Base-by-base conservation (phyloP, 2,329 filamentous ascomycete genomes). In the Xylariomycetidae sp. region DNA sequence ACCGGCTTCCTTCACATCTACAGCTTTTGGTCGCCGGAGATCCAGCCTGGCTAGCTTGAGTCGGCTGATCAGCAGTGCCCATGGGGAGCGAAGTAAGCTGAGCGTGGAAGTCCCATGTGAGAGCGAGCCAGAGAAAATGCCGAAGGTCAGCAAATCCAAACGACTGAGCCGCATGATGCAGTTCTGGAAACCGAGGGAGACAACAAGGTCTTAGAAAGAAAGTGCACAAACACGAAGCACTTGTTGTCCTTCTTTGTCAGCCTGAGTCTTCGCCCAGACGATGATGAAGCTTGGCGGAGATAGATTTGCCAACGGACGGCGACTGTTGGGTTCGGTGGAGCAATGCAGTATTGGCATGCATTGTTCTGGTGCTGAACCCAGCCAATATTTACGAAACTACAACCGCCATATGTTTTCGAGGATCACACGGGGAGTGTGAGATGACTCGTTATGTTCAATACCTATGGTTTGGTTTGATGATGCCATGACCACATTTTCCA, bases 1-100 rank as follows among this genome's bases (percentile, higher is more conserved):
- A 4, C 79, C 78, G 1, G 71, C 74, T 5, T 82, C 78, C 0
- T 72, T 82, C 17, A 79, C 74, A 2, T 72, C 74, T 10, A 67
- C 72, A 9, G 71, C 74, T 3, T 81, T 82, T 40, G 81, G 80
- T 15, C 77, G 80, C 26, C 80, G 87, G 50, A 76, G 85, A 34
- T 83, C 81, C 4, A 89, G 85, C 51, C 73, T 90, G 44, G 84
- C 79, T 18, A 88, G 85, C 50, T 66, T 90, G 18, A 87, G 84
- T 44, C 77, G 85, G 30, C 67, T 90, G 25, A 84, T 89, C 50
- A 85, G 80, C 56, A 82, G 78, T 44, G 80, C 80, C 3, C 82
- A 87, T 47, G 82, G 80, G 7, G 82, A 88, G 57, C 74, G 77
- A 45, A 86, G 82, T 67, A 87, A 87, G 55, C 64, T 88, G 15